phyloP scores from a whole-genome alignment of 148 eudicot genomes.

The Camellia japonica region DNA sequence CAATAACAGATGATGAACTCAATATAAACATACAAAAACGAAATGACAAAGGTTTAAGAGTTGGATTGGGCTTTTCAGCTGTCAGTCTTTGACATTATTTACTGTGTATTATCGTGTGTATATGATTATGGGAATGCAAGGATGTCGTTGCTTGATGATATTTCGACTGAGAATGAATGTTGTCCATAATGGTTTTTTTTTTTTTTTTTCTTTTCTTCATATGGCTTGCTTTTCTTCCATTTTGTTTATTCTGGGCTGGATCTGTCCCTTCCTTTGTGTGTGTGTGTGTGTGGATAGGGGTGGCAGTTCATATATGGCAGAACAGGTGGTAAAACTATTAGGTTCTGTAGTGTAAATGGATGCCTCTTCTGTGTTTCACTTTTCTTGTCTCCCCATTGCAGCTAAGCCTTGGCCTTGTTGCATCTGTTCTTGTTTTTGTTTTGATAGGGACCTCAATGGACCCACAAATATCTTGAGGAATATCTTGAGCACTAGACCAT shows the following conservation, averaged over 20 bases:
- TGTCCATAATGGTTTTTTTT: neutral
- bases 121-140: neutral
- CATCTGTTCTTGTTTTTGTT: neutral
- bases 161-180: neutral
- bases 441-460: no score
- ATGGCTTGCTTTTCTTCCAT: no score
- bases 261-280: no score
- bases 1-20: conserved; percentile 1
- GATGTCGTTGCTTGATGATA: neutral
- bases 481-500: no score
- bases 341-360: neutral
- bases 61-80: neutral
- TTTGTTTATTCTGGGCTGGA: no score
- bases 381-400: neutral
- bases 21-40: neutral
- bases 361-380: neutral
- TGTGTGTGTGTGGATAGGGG: no score
- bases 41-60: neutral
- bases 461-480: no score
- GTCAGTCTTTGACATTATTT: conserved; percentile 1
- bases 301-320: no score
- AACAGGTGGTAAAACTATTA: no score
- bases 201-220: no score
- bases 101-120: neutral
- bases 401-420: conserved; percentile 3